Evolutionary conservation across 2,329 filamentous ascomycete species (phyloP), one percentile per base, ranked within the genome.

Genomic region (Penicillium sp.): DNA sequence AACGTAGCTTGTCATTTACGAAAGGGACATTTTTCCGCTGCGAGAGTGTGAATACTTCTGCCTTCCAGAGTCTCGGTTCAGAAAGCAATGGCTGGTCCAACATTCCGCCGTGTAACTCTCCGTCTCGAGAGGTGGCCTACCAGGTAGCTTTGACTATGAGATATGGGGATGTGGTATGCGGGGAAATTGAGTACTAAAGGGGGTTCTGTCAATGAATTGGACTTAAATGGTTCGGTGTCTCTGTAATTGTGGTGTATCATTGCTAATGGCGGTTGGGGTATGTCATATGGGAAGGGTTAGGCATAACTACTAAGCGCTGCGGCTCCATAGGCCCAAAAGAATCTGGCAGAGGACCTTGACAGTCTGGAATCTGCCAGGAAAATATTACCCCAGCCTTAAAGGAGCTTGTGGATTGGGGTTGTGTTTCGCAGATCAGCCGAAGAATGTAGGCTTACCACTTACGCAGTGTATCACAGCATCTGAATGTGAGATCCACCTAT

Each of bases 81-180:
- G 31, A 56, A 42, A 24, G 35, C 22, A 50, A 57, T 45, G 45
- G 26, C 44, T 32, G 44, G 50, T 29, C 17, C 19, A 31, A 12
- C 38, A 38, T 34, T 34, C 12, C 28, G 32, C 37, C 13, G 53
- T 61, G 53, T 53, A 53, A 57, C 55, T 49, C 9, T 39, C 22
- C 33, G 21, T 21, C 21, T 8, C 21, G 43, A 45, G 29, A 45
- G 22, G 43, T 40, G 34, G 7, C 24, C 24, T 29, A 29, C 9
- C 28, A 12, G 8, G 37, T 41, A 32, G 44, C 37, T 33, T 48
- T 44, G 43, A 15, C 49, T 19, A 3, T n/a, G 34, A 53, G 43
- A 43, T 32, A 53, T 55, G 48, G 43, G 32, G 34, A 39, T 21
- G 19, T 46, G 51, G 47, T 54, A 54, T 52, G 52, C 17, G 28